Percentiles rank a stretch among this genome's conserved stretches.
Conservation (phyloP, 2,329 filamentous ascomycete species). For the Colletotrichum graminicola region DNA sequence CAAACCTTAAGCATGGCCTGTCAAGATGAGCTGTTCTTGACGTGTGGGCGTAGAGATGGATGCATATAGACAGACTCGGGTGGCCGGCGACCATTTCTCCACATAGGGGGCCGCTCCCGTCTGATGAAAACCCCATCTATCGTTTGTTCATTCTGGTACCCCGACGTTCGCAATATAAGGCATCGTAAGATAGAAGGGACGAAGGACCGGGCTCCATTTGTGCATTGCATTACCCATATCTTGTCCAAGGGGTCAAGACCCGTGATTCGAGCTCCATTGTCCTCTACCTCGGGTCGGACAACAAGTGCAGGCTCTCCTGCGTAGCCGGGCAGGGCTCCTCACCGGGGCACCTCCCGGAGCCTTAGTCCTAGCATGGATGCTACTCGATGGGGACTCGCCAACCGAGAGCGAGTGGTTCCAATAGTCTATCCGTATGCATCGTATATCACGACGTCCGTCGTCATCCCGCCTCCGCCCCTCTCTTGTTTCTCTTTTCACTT, state of each 20-base stretch:
- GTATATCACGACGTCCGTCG: slow-evolving; percentile 5
- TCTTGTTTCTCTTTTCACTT: not conserved
- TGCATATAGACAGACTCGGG: not conserved
- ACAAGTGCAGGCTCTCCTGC: not conserved
- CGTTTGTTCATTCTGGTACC: not conserved
- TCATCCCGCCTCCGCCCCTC: not conserved
- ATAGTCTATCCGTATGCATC: slow-evolving; percentile 1
- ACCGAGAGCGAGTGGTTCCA: slow-evolving; percentile 13
- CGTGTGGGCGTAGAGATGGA: not conserved
- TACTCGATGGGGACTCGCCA: slow-evolving; percentile 17
- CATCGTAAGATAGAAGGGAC: not conserved
- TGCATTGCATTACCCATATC: not conserved
- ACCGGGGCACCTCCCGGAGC: slow-evolving; percentile 26
- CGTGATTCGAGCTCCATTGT: not conserved
- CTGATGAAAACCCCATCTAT: not conserved
- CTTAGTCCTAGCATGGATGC: slow-evolving; percentile 26
- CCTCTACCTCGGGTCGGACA: not conserved
- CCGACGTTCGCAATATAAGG: not conserved
- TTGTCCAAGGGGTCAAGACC: not conserved
- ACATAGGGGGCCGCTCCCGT: not conserved
- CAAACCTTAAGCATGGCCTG: slow-evolving; percentile 35
- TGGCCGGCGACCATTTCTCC: not conserved
- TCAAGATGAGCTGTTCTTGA: not conserved
- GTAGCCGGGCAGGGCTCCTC: slow-evolving; percentile 21
- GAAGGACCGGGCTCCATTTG: not conserved